Evolutionary conservation across 2,329 filamentous ascomycete species (phyloP), one percentile per base, ranked within the genome.

Genomic region (Penicillium sp.): DNA sequence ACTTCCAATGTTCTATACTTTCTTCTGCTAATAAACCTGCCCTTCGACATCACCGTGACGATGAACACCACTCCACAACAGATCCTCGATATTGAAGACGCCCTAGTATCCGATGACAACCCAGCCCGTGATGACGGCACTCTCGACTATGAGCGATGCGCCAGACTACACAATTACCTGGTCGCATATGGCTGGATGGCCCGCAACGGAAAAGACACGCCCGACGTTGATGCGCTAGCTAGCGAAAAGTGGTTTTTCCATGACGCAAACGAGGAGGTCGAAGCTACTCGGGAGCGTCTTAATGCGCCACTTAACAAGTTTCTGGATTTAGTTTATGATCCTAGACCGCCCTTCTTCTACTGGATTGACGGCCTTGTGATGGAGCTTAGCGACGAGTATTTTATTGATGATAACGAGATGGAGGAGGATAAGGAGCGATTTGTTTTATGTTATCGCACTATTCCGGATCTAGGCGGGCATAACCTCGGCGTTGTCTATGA

Each of bases 101-200:
- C 47, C 47, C 42, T 54, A 24, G 49, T 57, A 2, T 47, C 57
- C 2, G 31, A 17, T 17, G 17, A 46, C 4, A 49, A 54, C 21
- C 53, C 51, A 3, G 43, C 49, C n/a, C 48, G 40, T 21, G 15
- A 46, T 39, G 39, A 54, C 29, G 51, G 35, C 31, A 34, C 38
- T 15, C 48, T 59, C 19, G 53, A 56, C 49, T 53, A 52, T 42
- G 47, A 53, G 24, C 54, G 55, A 28, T 59, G 54, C 29, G 55
- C 55, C 4, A 52, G 51, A 45, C 29, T 58, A 37, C 55, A 58
- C 34, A 61, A 59, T 47, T 58, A 59, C 46, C 17, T 59, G 6
- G 58, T 56, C 34, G 51, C 45, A n/a, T 57, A 57, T 45, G 51
- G 32, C 35, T 59, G 46, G 47, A 54, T 59, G 48, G 57, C 32